Evolutionary conservation across 768 basidiomycete species (phyloP).

Genomic region (Leccinum disarticulatum): DNA sequence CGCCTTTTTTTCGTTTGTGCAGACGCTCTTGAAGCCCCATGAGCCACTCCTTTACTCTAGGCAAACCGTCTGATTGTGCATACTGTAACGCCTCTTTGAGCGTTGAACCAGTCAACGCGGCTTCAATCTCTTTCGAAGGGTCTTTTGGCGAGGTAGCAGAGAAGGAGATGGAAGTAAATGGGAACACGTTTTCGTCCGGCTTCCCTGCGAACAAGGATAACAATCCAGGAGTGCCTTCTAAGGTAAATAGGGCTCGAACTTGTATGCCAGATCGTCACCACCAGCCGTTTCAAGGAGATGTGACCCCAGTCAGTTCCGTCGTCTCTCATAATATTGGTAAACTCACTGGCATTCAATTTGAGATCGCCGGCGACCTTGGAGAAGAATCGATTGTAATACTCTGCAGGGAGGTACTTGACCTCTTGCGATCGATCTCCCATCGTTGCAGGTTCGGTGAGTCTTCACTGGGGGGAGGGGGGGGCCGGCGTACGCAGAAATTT

Average conservation of each 20-base stretch:
- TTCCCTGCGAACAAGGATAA: background rate
- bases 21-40: slow-evolving; percentile 60
- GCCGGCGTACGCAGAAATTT: too few relatives aligned
- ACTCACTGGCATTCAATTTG: slow-evolving; percentile 58
- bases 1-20: slow-evolving; percentile 56
- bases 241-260: background rate
- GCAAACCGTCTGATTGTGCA: slow-evolving; percentile 61
- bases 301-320: background rate
- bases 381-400: slow-evolving; percentile 54
- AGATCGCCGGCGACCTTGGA: slow-evolving; percentile 55
- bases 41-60: slow-evolving; percentile 59
- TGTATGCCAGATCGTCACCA: background rate
- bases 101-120: too few relatives aligned
- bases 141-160: background rate
- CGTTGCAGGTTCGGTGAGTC: background rate
- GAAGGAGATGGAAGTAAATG: too few relatives aligned
- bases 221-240: background rate
- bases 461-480: background rate
- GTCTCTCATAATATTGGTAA: background rate
- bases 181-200: background rate
- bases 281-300: background rate
- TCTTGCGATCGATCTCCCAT: background rate
- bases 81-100: slow-evolving; percentile 58
- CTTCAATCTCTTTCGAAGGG: too few relatives aligned
- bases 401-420: slow-evolving; percentile 37